Evolutionary conservation across 2,329 filamentous ascomycete genomes (phyloP), one percentile per base, ranked within the genome.

Genomic region (Penicillium sp.): DNA sequence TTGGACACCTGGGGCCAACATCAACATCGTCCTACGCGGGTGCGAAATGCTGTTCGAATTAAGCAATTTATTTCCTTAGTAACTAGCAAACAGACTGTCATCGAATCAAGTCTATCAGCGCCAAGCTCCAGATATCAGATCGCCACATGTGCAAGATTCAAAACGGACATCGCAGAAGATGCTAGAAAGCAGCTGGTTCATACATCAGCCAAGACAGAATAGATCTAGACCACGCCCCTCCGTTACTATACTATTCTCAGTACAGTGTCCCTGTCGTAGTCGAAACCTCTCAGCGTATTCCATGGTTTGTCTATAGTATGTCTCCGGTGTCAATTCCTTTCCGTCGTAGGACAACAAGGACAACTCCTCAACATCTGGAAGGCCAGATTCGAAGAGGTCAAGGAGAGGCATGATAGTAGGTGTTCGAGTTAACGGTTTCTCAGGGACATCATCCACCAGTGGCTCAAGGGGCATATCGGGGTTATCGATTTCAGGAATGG

Each of bases 291-390:
- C 63, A 4, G 81, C 74, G 63, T 86, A 90, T 5, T 78, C 72
- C 0, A 68, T 54, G 2, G 84, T 80, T 2, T 71, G 69, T 2
- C 67, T 63, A 74, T 73, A 4, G 63, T 65, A 1, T 74, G 56
- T 2, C 67, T 69, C 10, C 76, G 69, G n/a, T 62, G 57, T 55
- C 13, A 63, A 30, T 18, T 42, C 28, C 18, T 75, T 70, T 1
- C 89, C 89, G 24, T 85, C 78, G 79, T 86, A 88, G 1, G 80
- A 76, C 14, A 95, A 62, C 6, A 88, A 62, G 1, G 88, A 84
- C 44, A 84, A 54, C n/a, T 72, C 63, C 7, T 66, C 56, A n/a
- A 81, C 61, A 27, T 76, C 73, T 6, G 79, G 77, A 3, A 82
- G 68, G 33, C 76, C 70, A 35, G 71, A 73, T 5, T 80, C 76